Base-by-base conservation (phyloP, 2,329 filamentous ascomycete genomes). In the Cercospora zeina region DNA sequence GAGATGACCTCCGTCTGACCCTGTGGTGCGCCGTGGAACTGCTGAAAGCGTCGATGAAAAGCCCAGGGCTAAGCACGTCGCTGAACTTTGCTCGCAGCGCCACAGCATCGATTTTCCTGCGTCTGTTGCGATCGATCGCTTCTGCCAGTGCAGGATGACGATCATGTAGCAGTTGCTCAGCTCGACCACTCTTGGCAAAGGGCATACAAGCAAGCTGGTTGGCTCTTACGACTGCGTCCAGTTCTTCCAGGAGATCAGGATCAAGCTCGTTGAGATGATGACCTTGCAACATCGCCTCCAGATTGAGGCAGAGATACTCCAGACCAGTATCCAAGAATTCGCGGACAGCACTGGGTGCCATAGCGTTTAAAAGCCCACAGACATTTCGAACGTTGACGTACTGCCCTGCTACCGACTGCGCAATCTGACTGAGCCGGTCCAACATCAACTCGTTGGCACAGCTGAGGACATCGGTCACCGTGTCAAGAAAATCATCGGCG, bases 391-490 rank as follows among this genome's bases (percentile, higher is more conserved):
- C 89, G 54, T 86, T 91, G n/a, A 92, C 86, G 76, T 95, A 96
- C 54, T 85, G 85, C 36, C 92, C 93, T 62, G 97, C 84, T 21
- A 92, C 78, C 62, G 85, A 87, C 74, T 99, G 95, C 74, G 95
- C 97, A 30, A 96, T 87, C 73, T 96, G 90, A 4, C 91, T 91
- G 4, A 99, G 79, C 6, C 93, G 85, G 73, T 97, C 92, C 51
- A 99, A 83, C 93, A 99, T 97, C 61, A 99, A 79, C 75, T 99
- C 93, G 72, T 99, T 95, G 11, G 93, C 91, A 57, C 91, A 88
- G 60, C 87, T 87, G 83, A 97, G 88, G 49, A 97, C 90, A 69
- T 96, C 92, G 77, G 97, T 84, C 8, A 97, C 83, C n/a, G 95
- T 80, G 69, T 97, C 92, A 4, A 93, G 86, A 65, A 96, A 92